Conservation (phyloP, 2,329 filamentous ascomycete species). For the Cryphonectria nitschkei region DNA sequence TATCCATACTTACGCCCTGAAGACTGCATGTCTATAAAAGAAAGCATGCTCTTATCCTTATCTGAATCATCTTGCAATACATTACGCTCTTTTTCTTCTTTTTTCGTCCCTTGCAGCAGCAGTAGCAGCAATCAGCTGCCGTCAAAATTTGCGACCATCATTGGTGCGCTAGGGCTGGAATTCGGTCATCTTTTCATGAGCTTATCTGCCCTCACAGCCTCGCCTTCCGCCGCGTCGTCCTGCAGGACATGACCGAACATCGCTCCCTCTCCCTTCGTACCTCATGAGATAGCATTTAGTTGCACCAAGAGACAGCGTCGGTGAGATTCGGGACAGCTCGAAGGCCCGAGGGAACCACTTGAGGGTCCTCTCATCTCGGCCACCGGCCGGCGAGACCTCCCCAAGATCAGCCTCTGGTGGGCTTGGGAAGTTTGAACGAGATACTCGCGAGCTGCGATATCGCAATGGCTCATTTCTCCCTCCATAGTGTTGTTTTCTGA, state of each 20-base stretch:
- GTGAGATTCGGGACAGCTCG: background rate
- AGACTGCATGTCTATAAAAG: background rate
- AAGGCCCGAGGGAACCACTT: background rate
- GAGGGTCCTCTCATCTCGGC: slow-evolving; percentile 13
- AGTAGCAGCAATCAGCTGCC: background rate
- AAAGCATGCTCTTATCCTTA: background rate
- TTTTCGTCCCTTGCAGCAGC: no score
- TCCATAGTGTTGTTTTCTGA: background rate
- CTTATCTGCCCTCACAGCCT: background rate
- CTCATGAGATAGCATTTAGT: background rate
- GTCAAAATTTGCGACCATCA: background rate
- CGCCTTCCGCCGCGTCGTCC: background rate
- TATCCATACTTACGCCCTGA: no score
- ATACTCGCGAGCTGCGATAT: slow-evolving; percentile 22
- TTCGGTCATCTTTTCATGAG: background rate
- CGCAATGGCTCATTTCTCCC: slow-evolving; percentile 11
- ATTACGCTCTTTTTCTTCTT: background rate
- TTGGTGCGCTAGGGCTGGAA: background rate
- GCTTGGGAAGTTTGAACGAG: background rate
- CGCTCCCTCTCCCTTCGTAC: background rate
- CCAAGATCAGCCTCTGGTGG: background rate
- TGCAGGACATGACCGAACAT: background rate
- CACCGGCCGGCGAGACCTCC: slow-evolving; percentile 1
- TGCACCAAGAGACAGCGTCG: slow-evolving; percentile 3
- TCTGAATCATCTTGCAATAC: background rate